These are phyloP conservation scores for Pulveroboletus sp. DNA, from an alignment of 768 basidiomycete genomes.

Conservation along the genomic window DNA sequence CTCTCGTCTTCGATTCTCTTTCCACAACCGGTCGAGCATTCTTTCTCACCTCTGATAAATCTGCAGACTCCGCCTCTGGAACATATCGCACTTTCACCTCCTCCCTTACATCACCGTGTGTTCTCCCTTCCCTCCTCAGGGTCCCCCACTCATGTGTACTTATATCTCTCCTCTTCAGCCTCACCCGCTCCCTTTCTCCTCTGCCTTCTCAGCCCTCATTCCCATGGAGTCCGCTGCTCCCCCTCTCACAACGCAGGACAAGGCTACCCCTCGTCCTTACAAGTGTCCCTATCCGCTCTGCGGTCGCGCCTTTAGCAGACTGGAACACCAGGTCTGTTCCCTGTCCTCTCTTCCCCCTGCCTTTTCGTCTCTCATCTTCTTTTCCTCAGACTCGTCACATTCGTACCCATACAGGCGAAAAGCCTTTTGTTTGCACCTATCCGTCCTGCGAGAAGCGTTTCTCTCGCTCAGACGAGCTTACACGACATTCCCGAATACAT, in stretches of 20 bases:
- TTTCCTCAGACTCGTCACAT: constrained; percentile 84
- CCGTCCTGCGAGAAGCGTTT: constrained; percentile 98
- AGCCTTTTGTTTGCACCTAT: constrained; percentile 89
- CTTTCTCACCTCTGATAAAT: constrained; percentile 18
- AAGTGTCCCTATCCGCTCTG: constrained; percentile 93
- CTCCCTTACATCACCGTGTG: constrained; percentile 19
- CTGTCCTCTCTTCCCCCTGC: constrained; percentile 8
- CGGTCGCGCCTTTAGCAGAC: constrained; percentile 90
- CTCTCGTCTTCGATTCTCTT: constrained; percentile 17
- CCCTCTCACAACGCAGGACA: constrained; percentile 28
- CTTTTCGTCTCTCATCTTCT: constrained; percentile 16
- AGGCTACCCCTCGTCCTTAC: constrained; percentile 69
- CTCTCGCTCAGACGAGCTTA: constrained; percentile 97
- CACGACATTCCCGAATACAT: constrained; percentile 93
- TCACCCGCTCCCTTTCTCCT: constrained; percentile 10
- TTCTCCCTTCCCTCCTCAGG: constrained; percentile 14
- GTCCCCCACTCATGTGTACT: constrained; percentile 23
- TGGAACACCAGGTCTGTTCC: constrained; percentile 84
- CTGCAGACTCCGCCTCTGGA: constrained; percentile 13
- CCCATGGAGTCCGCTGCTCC: constrained; percentile 23
- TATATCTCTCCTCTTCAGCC: constrained; percentile 26
- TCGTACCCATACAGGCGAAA: constrained; percentile 97
- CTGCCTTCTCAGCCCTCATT: constrained; percentile 7
- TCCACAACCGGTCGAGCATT: constrained; percentile 19
- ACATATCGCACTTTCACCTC: constrained; percentile 15